Evolutionary conservation across 2,329 filamentous ascomycete species (phyloP), one percentile per base, ranked within the genome.

Genomic region (Orbilia ellipsospora): DNA sequence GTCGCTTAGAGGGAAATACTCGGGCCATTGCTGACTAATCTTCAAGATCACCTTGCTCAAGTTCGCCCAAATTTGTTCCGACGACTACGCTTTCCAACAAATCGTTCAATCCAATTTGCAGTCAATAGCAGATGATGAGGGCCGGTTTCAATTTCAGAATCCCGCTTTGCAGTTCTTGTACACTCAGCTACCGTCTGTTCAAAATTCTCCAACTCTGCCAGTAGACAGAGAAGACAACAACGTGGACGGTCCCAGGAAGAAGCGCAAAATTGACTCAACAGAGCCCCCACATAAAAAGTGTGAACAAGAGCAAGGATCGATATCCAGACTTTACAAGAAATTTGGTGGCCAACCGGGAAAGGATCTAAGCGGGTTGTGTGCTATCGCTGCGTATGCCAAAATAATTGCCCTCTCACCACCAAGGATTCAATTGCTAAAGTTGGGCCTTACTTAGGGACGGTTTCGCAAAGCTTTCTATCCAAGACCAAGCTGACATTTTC

Each of bases 401-500:
- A 59, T 36, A 42, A 36, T 12, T 1, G 16, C 5, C 44, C 44
- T 2, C 13, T 4, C 16, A 2, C 44, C 2, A 48, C 44, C 13
- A n/a, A 48, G 15, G 8, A 48, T 15, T n/a, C 16, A 48, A 15
- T 48, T 18, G 44, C 13, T 48, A 48, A 15, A 48, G 7, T n/a
- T n/a, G 44, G 13, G 31, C 31, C 31, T 36, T 4, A 2, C 23
- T 13, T 69, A 75, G 72, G 13, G 72, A 75, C 5, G 64, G 64
- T 2, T 75, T 75, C 36, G 59, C 64, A 15, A 75, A 69, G 50
- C 72, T 75, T 42, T 75, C 72, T 7, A 65, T 69, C n/a, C 54
- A 55, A 16, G 72, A 75, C 31, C 64, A 75, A 28, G n/a, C 44
- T 1, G 64, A 69, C 10, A 52, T 69, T 51, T 75, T 75, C 48